Evolutionary conservation across 345 rosid species (phyloP).

Genomic region (Eucalyptus virginea): DNA sequence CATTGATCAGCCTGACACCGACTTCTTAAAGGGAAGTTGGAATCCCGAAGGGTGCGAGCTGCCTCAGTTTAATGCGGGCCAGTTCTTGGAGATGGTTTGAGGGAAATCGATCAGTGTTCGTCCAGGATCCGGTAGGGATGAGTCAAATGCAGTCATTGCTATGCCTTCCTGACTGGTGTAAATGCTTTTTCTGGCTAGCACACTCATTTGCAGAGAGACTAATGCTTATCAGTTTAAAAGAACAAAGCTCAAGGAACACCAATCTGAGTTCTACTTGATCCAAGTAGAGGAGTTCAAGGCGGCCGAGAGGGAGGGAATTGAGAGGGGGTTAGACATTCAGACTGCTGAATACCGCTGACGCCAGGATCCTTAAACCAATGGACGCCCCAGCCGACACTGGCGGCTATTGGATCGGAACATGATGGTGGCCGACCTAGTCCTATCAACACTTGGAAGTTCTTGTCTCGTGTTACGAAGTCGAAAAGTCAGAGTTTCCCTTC

Average conservation of each 20-base stretch:
- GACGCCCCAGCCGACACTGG: conserved; percentile 17
- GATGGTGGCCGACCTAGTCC: conserved; percentile 38
- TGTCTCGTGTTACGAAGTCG: conserved; percentile 5
- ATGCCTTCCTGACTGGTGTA: conserved; percentile 21
- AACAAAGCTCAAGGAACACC: background rate
- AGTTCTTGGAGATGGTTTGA: conserved; percentile 22
- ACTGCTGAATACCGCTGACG: conserved; percentile 12
- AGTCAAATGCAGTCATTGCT: conserved; percentile 36
- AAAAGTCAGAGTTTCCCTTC: background rate
- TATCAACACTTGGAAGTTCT: conserved; percentile 23
- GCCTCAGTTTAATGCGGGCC: conserved; percentile 10
- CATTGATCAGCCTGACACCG: conserved; percentile 14
- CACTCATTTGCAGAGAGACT: background rate
- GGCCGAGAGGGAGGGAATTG: background rate
- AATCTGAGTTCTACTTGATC: background rate
- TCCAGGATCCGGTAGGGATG: conserved; percentile 31
- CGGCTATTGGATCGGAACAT: background rate
- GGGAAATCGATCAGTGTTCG: conserved; percentile 20
- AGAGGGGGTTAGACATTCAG: background rate
- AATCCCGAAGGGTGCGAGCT: conserved; percentile 20
- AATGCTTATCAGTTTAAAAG: background rate
- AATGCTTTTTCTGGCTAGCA: background rate
- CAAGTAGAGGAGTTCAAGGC: conserved; percentile 22
- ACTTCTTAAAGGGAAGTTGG: conserved; percentile 35
- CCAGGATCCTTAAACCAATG: conserved; percentile 15